Conservation (phyloP, 257 asterid genomes). For the Perilla frutescens region DNA sequence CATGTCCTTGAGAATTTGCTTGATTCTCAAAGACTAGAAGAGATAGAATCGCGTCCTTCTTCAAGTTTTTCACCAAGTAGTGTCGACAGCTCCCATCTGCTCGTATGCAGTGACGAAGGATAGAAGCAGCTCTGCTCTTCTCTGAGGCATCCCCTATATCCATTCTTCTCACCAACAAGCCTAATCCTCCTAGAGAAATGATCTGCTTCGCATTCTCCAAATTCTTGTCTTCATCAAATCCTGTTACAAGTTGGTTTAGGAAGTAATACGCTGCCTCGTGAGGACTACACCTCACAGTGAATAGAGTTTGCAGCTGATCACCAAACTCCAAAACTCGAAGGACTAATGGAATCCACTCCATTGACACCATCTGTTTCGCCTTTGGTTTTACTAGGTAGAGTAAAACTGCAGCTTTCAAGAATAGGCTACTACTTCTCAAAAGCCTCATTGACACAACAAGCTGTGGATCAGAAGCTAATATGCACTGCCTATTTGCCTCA, state of each 20-base stretch:
- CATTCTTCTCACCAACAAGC: slow-evolving; percentile 64
- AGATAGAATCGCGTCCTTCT: slow-evolving; percentile 49
- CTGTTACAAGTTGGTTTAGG: slow-evolving; percentile 61
- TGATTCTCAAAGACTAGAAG: slow-evolving; percentile 48
- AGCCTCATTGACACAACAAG: slow-evolving; percentile 59
- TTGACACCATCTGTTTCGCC: slow-evolving; percentile 70
- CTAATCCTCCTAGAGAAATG: slow-evolving; percentile 70
- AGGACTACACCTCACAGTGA: slow-evolving; percentile 61
- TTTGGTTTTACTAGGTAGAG: slow-evolving; percentile 69
- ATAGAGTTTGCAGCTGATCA: slow-evolving; percentile 65
- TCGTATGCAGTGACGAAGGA: slow-evolving; percentile 58
- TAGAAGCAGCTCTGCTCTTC: slow-evolving; percentile 55
- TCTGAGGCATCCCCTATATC: slow-evolving; percentile 61
- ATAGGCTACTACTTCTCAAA: slow-evolving; percentile 65
- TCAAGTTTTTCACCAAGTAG: slow-evolving; percentile 62
- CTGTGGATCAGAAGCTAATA: slow-evolving; percentile 67
- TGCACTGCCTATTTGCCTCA: slow-evolving; percentile 50
- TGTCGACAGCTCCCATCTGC: slow-evolving; percentile 80
- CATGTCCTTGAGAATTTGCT: slow-evolving; percentile 37
- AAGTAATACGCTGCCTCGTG: slow-evolving; percentile 76
- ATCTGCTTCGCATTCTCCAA: slow-evolving; percentile 67
- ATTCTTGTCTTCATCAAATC: slow-evolving; percentile 65
- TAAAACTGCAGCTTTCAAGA: slow-evolving; percentile 74
- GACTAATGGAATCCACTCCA: slow-evolving; percentile 77
- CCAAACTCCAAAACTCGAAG: slow-evolving; percentile 86